Evolutionary conservation across 257 asterid genomes (phyloP).

Genomic region (Solanum commersonii): DNA sequence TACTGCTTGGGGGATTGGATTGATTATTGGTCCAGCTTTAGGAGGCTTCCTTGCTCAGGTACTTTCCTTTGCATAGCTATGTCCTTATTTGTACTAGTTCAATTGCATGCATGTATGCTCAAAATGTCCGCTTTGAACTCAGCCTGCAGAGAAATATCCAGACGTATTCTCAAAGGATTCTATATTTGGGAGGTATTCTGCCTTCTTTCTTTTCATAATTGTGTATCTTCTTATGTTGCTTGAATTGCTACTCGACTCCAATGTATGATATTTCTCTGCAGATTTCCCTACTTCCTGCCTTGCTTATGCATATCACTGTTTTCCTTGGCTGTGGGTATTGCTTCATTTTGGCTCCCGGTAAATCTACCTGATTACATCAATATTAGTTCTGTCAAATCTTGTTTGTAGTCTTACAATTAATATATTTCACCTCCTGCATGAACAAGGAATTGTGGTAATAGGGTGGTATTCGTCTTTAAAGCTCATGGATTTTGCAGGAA

Average conservation of each 20-base stretch:
- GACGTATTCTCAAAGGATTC: not conserved
- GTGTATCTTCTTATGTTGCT: not conserved
- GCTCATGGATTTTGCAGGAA: not conserved
- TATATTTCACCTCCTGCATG: too few relatives aligned
- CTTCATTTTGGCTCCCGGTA: slow-evolving; percentile 7
- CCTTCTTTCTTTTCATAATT: not conserved
- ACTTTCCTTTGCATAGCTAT: not conserved
- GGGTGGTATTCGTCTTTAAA: not conserved
- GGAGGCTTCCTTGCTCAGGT: slow-evolving; percentile 83
- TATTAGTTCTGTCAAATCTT: not conserved
- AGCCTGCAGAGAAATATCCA: slow-evolving; percentile 2
- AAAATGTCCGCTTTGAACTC: not conserved
- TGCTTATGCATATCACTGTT: not conserved
- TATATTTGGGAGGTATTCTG: not conserved
- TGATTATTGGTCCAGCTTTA: slow-evolving; percentile 66
- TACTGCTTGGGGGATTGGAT: slow-evolving; percentile 67
- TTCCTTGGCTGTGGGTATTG: not conserved
- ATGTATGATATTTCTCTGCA: not conserved
- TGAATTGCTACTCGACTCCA: not conserved
- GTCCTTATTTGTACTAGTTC: not conserved
- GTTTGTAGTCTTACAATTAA: not conserved
- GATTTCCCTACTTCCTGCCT: slow-evolving; percentile 6
- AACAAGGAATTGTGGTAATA: not conserved
- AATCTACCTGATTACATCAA: not conserved
- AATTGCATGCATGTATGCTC: not conserved